A percentile compares a stretch with the other conserved stretches of the same genome.
phyloP scores from a whole-genome alignment of 106 monocot species.

The Dendrobium officinale region DNA sequence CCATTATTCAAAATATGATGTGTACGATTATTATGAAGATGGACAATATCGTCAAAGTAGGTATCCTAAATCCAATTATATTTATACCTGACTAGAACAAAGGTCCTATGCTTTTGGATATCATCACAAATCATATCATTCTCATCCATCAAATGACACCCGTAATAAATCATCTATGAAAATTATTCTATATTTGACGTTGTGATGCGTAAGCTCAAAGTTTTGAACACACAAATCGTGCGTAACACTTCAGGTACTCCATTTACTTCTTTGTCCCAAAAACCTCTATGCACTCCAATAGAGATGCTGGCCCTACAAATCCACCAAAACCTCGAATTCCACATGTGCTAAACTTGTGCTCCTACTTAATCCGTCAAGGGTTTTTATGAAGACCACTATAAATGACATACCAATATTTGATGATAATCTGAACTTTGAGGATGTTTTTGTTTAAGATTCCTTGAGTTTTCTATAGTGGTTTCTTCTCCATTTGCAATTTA shows the following conservation, averaged over 20 bases:
- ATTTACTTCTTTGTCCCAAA: neutral
- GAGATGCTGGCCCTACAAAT: neutral
- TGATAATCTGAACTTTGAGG: neutral
- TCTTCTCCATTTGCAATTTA: neutral
- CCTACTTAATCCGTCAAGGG: neutral
- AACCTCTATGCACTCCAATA: neutral
- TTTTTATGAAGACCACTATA: neutral
- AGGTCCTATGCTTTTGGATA: neutral
- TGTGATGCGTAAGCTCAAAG: neutral
- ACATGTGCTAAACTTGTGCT: neutral
- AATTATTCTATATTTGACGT: neutral
- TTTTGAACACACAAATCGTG: neutral
- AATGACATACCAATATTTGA: neutral
- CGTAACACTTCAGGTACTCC: neutral
- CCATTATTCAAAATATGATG: too few species aligned
- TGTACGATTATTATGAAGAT: neutral
- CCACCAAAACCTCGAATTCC: neutral
- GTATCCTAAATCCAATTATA: too few species aligned
- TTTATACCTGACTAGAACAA: neutral
- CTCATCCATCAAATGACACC: neutral
- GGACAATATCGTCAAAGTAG: too few species aligned
- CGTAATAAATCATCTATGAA: neutral
- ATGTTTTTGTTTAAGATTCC: neutral
- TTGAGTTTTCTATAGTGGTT: neutral
- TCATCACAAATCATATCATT: neutral